Base-by-base conservation (phyloP, 768 basidiomycete genomes). In the Suillus lakei region DNA sequence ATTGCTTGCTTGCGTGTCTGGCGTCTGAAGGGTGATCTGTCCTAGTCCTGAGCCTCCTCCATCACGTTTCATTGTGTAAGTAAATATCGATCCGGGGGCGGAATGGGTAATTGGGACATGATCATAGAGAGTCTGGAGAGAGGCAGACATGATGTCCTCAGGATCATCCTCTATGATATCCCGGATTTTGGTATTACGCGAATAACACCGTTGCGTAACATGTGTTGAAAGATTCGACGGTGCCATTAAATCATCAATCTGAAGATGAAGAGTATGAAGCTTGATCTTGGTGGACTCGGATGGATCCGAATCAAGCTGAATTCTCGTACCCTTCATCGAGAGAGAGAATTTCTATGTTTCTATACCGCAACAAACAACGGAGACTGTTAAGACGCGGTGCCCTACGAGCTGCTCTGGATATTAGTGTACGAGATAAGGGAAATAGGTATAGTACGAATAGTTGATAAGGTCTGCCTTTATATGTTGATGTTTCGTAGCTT, bases 101-200 rank as follows among this genome's bases (percentile, higher is more conserved):
- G 87, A 85, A 46, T 87, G 78, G 0, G 87, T 84, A 68, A 92
- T 83, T 4, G 90, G 90, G 23, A 79, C 76, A 69, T 87, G 82
- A 61, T 83, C 86, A 66, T 91, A 93, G 18, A 93, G 81, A 0
- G 77, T 81, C 68, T 86, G 80, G 34, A 93, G 80, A 9, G 91
- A 88, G 60, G 83, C 82, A 26, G 83, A 86, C n/a, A 93, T 79
- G 39, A 93, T 83, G 48, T 93, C 92, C 72, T 90, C 89, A 26
- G 87, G 83, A 62, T 86, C 84, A 48, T 65, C 70, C 43, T 61
- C 63, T 28, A 18, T 41, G 56, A 41, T 41, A 4, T 59, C 56
- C 56, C 26, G 9, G 18, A 7, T 39, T 26, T 16, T 38, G 23
- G 26, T 39, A 39, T 21, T 18, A 28, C 8, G 36, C 23, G 36